Evolutionary conservation across 2,329 filamentous ascomycete species (phyloP).

Genomic region (Monilinia fructicola): DNA sequence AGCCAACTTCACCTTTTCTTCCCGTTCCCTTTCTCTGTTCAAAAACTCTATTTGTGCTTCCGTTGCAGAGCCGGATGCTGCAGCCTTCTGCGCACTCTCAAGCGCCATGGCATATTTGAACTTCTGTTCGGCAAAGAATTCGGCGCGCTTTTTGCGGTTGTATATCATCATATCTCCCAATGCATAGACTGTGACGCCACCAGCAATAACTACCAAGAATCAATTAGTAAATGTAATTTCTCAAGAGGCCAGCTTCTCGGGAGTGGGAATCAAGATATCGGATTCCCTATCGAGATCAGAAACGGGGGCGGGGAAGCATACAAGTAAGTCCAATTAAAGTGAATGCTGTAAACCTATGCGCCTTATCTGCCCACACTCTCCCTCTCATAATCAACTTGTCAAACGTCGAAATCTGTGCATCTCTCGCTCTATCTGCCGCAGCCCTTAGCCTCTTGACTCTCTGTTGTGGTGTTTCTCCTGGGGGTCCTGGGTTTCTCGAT

Average conservation of each 20-base stretch:
- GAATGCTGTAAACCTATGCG: slow-evolving; percentile 41
- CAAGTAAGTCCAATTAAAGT: slow-evolving; percentile 41
- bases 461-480: slow-evolving; percentile 42
- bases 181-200: slow-evolving; percentile 61
- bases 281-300: not conserved
- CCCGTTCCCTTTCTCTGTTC: slow-evolving; percentile 57
- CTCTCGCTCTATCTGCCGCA: slow-evolving; percentile 40
- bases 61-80: slow-evolving; percentile 46
- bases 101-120: slow-evolving; percentile 48
- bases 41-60: slow-evolving; percentile 53
- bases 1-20: slow-evolving; percentile 25
- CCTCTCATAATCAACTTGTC: slow-evolving; percentile 40
- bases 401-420: slow-evolving; percentile 38
- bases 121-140: slow-evolving; percentile 56
- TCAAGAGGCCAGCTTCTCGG: slow-evolving; percentile 24
- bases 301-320: slow-evolving; percentile 28
- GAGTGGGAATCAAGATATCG: not conserved
- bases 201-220: slow-evolving; percentile 51
- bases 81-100: slow-evolving; percentile 46
- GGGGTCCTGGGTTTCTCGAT: slow-evolving; percentile 29
- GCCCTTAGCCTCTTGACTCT: slow-evolving; percentile 41
- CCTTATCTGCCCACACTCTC: slow-evolving; percentile 42
- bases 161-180: slow-evolving; percentile 66
- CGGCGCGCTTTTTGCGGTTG: slow-evolving; percentile 62
- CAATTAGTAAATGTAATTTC: slow-evolving; percentile 8